Percentiles rank a stretch among this genome's conserved stretches.
phyloP scores from a whole-genome alignment of 2,329 filamentous ascomycete species.

The Penicillium sp. region DNA sequence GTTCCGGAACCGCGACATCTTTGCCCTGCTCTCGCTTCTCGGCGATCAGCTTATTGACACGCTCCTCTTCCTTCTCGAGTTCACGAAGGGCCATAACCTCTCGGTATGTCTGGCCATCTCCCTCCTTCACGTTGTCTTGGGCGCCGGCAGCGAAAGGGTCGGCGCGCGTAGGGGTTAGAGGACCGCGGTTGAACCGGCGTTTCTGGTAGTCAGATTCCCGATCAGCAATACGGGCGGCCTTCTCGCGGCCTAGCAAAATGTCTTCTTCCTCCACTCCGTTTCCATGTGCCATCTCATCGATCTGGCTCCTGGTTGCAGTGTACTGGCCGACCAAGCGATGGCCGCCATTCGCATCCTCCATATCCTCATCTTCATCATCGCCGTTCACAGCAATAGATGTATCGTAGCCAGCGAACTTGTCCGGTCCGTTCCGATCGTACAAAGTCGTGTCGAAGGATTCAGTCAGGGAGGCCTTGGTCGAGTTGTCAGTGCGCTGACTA shows the following conservation, averaged over 20 bases:
- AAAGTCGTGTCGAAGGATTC: slow-evolving; percentile 84
- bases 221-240: slow-evolving; percentile 86
- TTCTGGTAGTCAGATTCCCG: slow-evolving; percentile 98
- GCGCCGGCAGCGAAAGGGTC: slow-evolving; percentile 82
- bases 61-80: slow-evolving; percentile 88
- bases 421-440: slow-evolving; percentile 75
- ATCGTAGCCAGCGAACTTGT: slow-evolving; percentile 89
- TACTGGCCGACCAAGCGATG: slow-evolving; percentile 90
- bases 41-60: slow-evolving; percentile 77
- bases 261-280: slow-evolving; percentile 90
- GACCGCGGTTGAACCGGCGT: slow-evolving; percentile 81
- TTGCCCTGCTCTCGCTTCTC: slow-evolving; percentile 68
- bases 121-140: slow-evolving; percentile 65
- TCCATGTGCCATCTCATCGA: slow-evolving; percentile 89
- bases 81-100: slow-evolving; percentile 91
- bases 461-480: slow-evolving; percentile 87
- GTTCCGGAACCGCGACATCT: slow-evolving; percentile 62
- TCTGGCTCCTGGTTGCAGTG: slow-evolving; percentile 86
- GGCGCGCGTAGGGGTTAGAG: slow-evolving; percentile 78
- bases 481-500: slow-evolving; percentile 78
- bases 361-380: slow-evolving; percentile 73
- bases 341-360: slow-evolving; percentile 73
- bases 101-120: slow-evolving; percentile 79
- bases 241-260: slow-evolving; percentile 80
- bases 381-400: slow-evolving; percentile 81